These are phyloP conservation scores for Salvia miltiorrhiza DNA, from an alignment of 257 asterid species.

Conservation along the genomic window DNA sequence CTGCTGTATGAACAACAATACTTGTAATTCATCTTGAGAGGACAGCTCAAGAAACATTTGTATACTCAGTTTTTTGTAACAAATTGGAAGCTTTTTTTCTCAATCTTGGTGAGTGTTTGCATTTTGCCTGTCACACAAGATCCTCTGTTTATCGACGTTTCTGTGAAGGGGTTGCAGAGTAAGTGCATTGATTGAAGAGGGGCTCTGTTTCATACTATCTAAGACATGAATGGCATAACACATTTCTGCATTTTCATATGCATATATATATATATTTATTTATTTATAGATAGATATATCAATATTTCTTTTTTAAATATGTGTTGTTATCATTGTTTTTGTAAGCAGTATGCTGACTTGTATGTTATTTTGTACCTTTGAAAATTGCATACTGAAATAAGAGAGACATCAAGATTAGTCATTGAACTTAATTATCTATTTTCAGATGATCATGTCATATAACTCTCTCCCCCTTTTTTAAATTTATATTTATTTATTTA, in stretches of 20 bases:
- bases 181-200: background rate
- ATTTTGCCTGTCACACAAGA: background rate
- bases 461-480: too few species aligned
- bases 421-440: too few species aligned
- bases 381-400: too few species aligned
- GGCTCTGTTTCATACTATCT: background rate
- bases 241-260: background rate
- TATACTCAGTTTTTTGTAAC: constrained; percentile 8
- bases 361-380: too few species aligned
- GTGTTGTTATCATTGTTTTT: too few species aligned
- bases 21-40: constrained; percentile 5
- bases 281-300: too few species aligned
- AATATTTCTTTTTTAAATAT: too few species aligned
- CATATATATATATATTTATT: background rate
- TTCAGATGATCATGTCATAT: too few species aligned
- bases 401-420: too few species aligned
- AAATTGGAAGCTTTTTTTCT: constrained; percentile 5
- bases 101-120: background rate
- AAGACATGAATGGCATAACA: background rate
- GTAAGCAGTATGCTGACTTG: too few species aligned
- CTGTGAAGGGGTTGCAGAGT: background rate
- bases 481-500: too few species aligned
- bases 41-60: constrained; percentile 32
- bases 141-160: background rate
- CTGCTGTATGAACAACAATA: background rate